A percentile compares a stretch with the other conserved stretches of the same genome.
These are phyloP conservation scores for Hirsutella rhossiliensis DNA, from an alignment of 2,329 filamentous ascomycete genomes.

Conservation along the genomic window DNA sequence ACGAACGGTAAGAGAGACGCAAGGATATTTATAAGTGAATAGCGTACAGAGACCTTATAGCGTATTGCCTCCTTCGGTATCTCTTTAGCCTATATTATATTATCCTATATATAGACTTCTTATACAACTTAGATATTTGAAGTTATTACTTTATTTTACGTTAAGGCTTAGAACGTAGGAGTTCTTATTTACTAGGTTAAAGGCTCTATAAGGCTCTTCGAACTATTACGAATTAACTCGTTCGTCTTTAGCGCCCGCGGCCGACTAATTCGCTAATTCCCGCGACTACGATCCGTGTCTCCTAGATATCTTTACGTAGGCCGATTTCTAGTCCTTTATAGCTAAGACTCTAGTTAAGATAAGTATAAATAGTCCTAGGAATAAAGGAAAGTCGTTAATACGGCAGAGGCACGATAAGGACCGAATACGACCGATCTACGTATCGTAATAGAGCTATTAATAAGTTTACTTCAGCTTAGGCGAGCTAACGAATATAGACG, in stretches of 20 bases:
- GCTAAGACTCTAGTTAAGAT: constrained; percentile 15
- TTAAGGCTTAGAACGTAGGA: constrained; percentile 20
- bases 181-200: constrained; percentile 13
- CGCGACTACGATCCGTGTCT: neutral
- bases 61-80: neutral
- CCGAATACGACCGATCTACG: constrained; percentile 36
- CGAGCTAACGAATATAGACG: constrained; percentile 6
- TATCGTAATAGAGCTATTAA: constrained; percentile 37
- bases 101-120: neutral
- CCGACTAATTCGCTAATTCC: constrained; percentile 1
- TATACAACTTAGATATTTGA: neutral
- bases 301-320: neutral
- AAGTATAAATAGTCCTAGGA: constrained; percentile 13
- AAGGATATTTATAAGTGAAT: neutral
- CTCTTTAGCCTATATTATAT: neutral
- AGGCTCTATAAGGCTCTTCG: constrained; percentile 17
- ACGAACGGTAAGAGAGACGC: neutral
- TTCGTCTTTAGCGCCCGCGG: constrained; percentile 12
- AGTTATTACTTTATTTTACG: neutral
- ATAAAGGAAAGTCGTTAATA: constrained; percentile 22
- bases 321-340: constrained; percentile 10
- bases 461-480: constrained; percentile 24
- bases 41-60: neutral
- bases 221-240: constrained; percentile 15
- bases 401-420: constrained; percentile 23